These are phyloP conservation scores for Eremothecium gossypii DNA, from an alignment of 1,139 yeast species.

Conservation along the genomic window DNA sequence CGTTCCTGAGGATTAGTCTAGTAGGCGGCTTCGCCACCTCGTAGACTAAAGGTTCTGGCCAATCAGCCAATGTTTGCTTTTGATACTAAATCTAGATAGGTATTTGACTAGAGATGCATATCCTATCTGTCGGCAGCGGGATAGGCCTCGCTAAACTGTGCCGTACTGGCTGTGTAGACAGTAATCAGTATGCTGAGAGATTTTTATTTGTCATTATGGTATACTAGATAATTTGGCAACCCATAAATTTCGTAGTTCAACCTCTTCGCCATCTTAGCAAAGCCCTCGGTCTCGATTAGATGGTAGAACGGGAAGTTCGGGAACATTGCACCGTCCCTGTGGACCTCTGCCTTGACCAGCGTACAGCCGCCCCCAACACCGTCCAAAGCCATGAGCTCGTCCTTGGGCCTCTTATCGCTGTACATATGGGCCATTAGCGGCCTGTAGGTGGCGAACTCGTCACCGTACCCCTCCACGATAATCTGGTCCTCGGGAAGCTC, in stretches of 20 bases:
- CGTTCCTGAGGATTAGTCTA: too few species aligned
- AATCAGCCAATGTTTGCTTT: too few species aligned
- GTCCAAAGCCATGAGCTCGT: slow-evolving; percentile 70
- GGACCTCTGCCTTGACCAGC: slow-evolving; percentile 92
- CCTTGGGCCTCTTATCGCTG: slow-evolving; percentile 50
- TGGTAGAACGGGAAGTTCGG: slow-evolving; percentile 97
- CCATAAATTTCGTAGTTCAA: slow-evolving; percentile 88
- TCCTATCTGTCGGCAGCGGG: too few species aligned
- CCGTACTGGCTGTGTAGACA: too few species aligned
- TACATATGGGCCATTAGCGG: slow-evolving; percentile 91
- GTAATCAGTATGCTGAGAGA: neutral
- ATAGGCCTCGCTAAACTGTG: too few species aligned
- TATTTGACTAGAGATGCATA: too few species aligned
- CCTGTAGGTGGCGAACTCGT: slow-evolving; percentile 87
- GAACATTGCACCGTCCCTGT: slow-evolving; percentile 98
- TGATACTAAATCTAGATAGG: too few species aligned
- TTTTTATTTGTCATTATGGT: slow-evolving; percentile 61
- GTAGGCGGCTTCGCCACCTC: too few species aligned
- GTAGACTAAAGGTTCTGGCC: too few species aligned
- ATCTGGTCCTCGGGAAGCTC: slow-evolving; percentile 78
- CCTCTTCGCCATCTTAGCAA: slow-evolving; percentile 95
- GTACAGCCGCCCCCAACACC: slow-evolving; percentile 98
- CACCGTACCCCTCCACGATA: slow-evolving; percentile 74
- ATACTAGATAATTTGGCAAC: slow-evolving; percentile 87
- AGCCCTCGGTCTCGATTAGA: slow-evolving; percentile 94